Evolutionary conservation across 768 basidiomycete genomes (phyloP).

Genomic region (Phaeotremella fagi): DNA sequence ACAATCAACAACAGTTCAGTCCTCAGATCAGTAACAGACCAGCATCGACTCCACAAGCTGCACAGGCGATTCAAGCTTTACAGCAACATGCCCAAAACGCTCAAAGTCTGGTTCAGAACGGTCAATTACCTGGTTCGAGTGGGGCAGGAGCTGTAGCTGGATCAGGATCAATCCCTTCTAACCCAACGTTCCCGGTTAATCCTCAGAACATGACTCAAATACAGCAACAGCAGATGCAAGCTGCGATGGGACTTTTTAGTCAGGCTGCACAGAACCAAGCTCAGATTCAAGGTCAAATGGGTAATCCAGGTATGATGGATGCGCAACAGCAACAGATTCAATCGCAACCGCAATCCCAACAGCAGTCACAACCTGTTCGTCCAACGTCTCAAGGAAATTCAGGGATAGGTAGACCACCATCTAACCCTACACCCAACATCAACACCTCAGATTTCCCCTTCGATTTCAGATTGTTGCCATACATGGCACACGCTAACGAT

Average conservation of each 20-base stretch:
- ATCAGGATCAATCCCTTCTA: background rate
- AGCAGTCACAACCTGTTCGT: too few species aligned
- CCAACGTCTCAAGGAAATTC: background rate
- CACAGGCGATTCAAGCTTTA: slow-evolving; percentile 1
- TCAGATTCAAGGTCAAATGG: background rate
- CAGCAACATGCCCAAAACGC: slow-evolving; percentile 5
- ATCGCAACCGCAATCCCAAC: too few species aligned
- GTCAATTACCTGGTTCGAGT: slow-evolving; percentile 2
- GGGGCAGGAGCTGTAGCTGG: background rate
- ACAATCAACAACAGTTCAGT: too few species aligned
- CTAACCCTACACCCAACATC: slow-evolving; percentile 18
- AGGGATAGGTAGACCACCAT: slow-evolving; percentile 13
- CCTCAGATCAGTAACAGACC: slow-evolving; percentile 1
- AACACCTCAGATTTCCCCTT: slow-evolving; percentile 43
- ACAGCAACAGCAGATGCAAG: slow-evolving; percentile 28
- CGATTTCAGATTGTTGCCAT: slow-evolving; percentile 32
- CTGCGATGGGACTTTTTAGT: slow-evolving; percentile 25
- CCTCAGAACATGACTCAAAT: background rate
- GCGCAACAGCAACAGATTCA: too few species aligned
- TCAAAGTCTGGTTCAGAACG: slow-evolving; percentile 2
- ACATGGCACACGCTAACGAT: slow-evolving; percentile 16
- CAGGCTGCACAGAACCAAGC: slow-evolving; percentile 23
- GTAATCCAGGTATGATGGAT: too few species aligned
- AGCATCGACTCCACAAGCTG: background rate
- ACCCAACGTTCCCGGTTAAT: background rate